Conservation (phyloP, 345 rosid species). For the Boechera divaricarpa region DNA sequence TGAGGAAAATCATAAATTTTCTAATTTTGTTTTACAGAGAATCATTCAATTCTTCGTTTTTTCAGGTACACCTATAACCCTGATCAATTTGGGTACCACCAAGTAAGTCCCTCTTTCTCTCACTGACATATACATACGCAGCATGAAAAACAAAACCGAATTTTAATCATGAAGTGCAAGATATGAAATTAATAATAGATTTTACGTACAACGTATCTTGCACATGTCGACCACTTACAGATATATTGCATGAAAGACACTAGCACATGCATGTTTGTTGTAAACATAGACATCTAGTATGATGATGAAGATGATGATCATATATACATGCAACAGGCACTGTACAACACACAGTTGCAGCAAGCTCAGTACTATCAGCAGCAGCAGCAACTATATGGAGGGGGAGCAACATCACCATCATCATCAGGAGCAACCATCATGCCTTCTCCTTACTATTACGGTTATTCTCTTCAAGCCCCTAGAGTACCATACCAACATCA, state of each 20-base stretch:
- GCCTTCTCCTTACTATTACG: conserved; percentile 64
- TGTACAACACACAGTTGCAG: conserved; percentile 71
- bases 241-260: conserved; percentile 33
- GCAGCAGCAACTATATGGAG: conserved; percentile 51
- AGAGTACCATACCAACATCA: conserved; percentile 55
- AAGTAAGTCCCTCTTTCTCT: conserved; percentile 51
- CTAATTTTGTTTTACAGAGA: not conserved
- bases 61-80: conserved; percentile 71
- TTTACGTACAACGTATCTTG: conserved; percentile 39
- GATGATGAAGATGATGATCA: conserved; percentile 21
- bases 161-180: conserved; percentile 33
- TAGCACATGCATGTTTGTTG: conserved; percentile 42
- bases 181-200: conserved; percentile 35
- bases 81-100: conserved; percentile 75
- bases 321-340: conserved; percentile 41
- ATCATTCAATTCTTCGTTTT: conserved; percentile 37
- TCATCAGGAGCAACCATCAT: conserved; percentile 51
- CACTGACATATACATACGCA: conserved; percentile 5
- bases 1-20: not conserved
- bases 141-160: conserved; percentile 20
- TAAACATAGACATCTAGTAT: conserved; percentile 15
- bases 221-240: conserved; percentile 41
- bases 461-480: conserved; percentile 69
- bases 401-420: conserved; percentile 49
- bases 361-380: conserved; percentile 69